Conservation (phyloP, 78 protist genomes). For the Dictyostelium capitatum region DNA sequence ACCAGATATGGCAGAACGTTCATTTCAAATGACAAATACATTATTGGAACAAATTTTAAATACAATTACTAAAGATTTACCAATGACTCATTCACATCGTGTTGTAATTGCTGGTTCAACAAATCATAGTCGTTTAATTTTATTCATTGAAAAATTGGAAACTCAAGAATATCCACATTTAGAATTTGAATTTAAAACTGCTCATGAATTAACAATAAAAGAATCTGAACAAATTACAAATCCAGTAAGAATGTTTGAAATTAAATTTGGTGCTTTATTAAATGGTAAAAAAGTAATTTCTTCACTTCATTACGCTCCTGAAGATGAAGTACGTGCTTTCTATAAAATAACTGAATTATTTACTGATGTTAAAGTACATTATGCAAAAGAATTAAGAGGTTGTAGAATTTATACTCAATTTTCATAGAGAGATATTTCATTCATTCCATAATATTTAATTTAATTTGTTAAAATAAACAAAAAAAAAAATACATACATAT, state of each 20-base stretch:
- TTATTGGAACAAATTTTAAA: neutral
- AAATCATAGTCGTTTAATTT: neutral
- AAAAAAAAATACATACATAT: no score
- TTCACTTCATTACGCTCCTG: conserved; percentile 6
- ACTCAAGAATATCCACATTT: neutral
- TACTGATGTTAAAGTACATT: neutral
- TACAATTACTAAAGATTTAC: neutral
- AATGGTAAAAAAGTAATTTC: neutral
- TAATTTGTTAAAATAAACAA: neutral
- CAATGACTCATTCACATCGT: neutral
- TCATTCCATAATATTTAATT: no score
- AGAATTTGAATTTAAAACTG: neutral
- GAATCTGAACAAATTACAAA: conserved; percentile 47
- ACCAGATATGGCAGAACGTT: conserved; percentile 23
- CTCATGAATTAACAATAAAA: neutral
- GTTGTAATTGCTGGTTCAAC: neutral
- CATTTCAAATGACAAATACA: conserved; percentile 15
- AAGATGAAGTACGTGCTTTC: conserved; percentile 13
- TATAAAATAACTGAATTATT: neutral
- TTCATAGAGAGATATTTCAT: no score
- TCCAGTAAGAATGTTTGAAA: conserved; percentile 28
- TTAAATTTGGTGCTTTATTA: neutral
- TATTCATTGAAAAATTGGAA: conserved; percentile 39
- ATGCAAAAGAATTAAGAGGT: neutral
- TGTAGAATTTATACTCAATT: conserved; percentile 23